These are phyloP conservation scores for Verbascum thapsus DNA, from an alignment of 257 asterid genomes.

Conservation along the genomic window DNA sequence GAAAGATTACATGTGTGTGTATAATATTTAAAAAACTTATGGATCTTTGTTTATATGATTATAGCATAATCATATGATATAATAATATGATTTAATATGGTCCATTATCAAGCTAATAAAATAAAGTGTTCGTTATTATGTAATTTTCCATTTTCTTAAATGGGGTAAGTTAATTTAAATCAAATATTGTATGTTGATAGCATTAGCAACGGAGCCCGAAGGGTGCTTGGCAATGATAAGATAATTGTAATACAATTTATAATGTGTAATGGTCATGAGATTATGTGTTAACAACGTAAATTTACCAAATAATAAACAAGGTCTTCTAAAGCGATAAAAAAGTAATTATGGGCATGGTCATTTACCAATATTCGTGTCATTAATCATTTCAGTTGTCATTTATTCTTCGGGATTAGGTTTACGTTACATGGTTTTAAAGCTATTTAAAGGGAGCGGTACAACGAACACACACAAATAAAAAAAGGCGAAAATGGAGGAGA, in stretches of 20 bases:
- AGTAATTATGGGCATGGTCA: slow-evolving; percentile 25
- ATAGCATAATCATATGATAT: too few species aligned
- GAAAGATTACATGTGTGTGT: too few species aligned
- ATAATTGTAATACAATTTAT: slow-evolving; percentile 16
- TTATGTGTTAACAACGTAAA: not conserved
- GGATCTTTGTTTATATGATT: too few species aligned
- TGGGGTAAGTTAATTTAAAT: not conserved
- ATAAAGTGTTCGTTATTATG: not conserved
- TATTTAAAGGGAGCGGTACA: slow-evolving; percentile 7
- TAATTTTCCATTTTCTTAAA: not conserved
- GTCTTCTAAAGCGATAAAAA: slow-evolving; percentile 8
- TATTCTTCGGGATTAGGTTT: slow-evolving; percentile 20
- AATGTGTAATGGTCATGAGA: not conserved
- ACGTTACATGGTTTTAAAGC: slow-evolving; percentile 9
- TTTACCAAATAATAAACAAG: not conserved
- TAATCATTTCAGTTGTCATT: not conserved
- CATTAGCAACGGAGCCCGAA: not conserved
- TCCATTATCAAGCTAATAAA: slow-evolving; percentile 3
- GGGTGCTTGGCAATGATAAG: not conserved
- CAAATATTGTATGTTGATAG: not conserved
- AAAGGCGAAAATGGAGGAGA: too few species aligned
- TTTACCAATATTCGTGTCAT: slow-evolving; percentile 13
- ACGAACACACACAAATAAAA: not conserved
- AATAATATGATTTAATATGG: not conserved
- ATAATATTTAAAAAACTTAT: too few species aligned